Evolutionary conservation across 2,329 filamentous ascomycete species (phyloP), one percentile per base, ranked within the genome.

Genomic region (Calonectria pseudoturangicola): DNA sequence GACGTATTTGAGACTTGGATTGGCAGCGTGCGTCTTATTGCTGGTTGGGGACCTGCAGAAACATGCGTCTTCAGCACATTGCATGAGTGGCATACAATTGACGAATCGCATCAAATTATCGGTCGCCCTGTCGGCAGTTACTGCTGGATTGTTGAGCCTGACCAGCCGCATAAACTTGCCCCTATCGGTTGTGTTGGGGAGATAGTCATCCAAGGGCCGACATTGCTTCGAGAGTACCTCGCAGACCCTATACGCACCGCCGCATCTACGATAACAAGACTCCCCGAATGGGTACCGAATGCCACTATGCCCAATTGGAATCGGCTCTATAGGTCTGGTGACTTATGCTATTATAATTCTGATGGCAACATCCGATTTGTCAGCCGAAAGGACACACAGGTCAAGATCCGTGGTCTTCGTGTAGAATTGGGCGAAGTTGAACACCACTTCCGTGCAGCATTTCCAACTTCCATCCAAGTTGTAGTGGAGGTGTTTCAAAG

Each of bases 311-410:
- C 39, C 10, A 41, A 13, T 41, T 41, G 39, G 39, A 41, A 41
- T 21, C 18, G 45, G 3, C 21, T 76, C 1, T 89, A 88, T 76
- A 86, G 85, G 71, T 88, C 87, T 0, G 88, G 88, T 7, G 88
- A 89, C 71, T 79, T 89, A 25, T 87, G 82, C 1, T 81, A 77
- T 47, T 87, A 87, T 43, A 75, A 83, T 21, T 77, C 80, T 0
- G 83, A 88, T 69, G 85, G 86, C 0, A 76, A 74, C 7, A 77
- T 89, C 12, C 70, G 81, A 0, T 88, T 86, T 51, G 74, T 89
- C 47, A 89, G 89, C 21, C 84, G 90, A 9, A 90, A 89, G 74
- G 90, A 78, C 8, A 45, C 68, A 0, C 76, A 78, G 9, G 74
- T 78, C 48, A 78, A 78, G 8, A 65, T 76, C 1, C 68, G 76